Percentiles rank a stretch among this genome's conserved stretches.
Evolutionary conservation across 495 filamentous ascomycete genomes (phyloP).

Genomic region (Friedmanniomyces endolithicus): DNA sequence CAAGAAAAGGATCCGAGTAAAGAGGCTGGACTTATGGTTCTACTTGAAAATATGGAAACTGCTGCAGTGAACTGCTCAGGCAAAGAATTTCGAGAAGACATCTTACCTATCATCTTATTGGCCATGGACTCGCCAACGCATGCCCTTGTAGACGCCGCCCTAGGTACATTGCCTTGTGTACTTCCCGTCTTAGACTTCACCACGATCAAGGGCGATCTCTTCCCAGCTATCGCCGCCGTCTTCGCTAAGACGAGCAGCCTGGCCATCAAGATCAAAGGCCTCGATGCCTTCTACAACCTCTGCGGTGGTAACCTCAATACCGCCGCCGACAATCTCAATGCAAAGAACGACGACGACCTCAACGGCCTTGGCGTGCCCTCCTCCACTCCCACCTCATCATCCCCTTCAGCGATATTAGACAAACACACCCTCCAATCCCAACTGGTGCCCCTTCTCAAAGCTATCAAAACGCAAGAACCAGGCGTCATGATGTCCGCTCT

Average conservation of each 20-base stretch:
- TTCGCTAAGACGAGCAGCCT: conserved; percentile 88
- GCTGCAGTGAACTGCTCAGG: conserved; percentile 71
- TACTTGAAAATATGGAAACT: conserved; percentile 66
- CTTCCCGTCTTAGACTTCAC: conserved; percentile 82
- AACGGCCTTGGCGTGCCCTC: conserved; percentile 39
- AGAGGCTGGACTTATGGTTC: conserved; percentile 80
- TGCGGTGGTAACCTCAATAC: conserved; percentile 51
- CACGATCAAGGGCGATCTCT: conserved; percentile 90
- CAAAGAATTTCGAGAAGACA: conserved; percentile 89
- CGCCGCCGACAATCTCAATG: conserved; percentile 23
- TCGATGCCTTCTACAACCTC: conserved; percentile 79
- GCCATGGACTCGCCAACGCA: conserved; percentile 83
- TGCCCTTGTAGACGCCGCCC: conserved; percentile 68
- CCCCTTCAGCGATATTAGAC: conserved; percentile 66
- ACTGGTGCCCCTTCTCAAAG: conserved; percentile 77
- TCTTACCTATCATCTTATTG: conserved; percentile 69
- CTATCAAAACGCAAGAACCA: conserved; percentile 93
- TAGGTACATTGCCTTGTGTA: conserved; percentile 59
- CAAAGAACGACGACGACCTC: conserved; percentile 49
- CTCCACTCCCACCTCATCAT: conserved; percentile 1
- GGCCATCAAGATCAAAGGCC: conserved; percentile 79
- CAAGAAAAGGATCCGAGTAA: conserved; percentile 45
- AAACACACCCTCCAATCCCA: conserved; percentile 98
- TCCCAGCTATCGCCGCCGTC: conserved; percentile 75
- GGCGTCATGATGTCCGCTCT: conserved; percentile 94